Base-by-base conservation (phyloP, 2,329 filamentous ascomycete genomes). In the Aspergillus sojae region DNA sequence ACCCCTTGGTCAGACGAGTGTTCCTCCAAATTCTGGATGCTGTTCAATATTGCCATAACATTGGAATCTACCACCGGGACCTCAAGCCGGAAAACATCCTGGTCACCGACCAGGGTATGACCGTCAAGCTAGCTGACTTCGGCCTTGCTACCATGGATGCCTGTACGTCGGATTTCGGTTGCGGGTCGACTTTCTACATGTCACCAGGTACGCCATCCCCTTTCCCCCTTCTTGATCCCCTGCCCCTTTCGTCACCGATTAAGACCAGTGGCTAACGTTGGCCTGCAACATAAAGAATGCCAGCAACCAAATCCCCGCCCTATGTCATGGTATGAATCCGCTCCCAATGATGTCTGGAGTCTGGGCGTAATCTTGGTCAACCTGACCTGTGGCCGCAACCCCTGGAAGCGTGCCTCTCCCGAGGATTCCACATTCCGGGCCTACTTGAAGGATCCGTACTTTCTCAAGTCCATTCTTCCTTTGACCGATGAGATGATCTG, bases 111-210 rank as follows among this genome's bases (percentile, higher is more conserved):
- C 85, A 89, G 68, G 94, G 94, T 69, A 88, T 90, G 81, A 95
- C 93, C 41, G 92, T 97, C 75, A 97, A 98, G 83, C 87, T 99
- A 69, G 95, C 94, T 69, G 95, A 99, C 80, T 99, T 99, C 85
- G 95, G 95, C 76, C 87, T 99, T 61, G 95, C 95, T 64, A 98
- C 93, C 28, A 89, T 88, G 63, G 92, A 94, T 69, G 85, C 88
- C 69, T 85, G 90, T 70, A 97, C 94, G 68, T 91, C 93, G 71
- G 95, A 99, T 78, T 97, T 97, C 80, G 95, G 95, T 74, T 99
- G 95, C 78, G 95, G 95, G 67, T 98, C 95, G 36, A 98, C 94
- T 16, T 98, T 98, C 75, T 99, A 99, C 83, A 99, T 98, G 95
- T 97, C 93, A 75, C 95, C 95, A 87, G 94, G 94, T 97, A 91